phyloP scores from a whole-genome alignment of 768 basidiomycete species.

The Mycena galericulata region DNA sequence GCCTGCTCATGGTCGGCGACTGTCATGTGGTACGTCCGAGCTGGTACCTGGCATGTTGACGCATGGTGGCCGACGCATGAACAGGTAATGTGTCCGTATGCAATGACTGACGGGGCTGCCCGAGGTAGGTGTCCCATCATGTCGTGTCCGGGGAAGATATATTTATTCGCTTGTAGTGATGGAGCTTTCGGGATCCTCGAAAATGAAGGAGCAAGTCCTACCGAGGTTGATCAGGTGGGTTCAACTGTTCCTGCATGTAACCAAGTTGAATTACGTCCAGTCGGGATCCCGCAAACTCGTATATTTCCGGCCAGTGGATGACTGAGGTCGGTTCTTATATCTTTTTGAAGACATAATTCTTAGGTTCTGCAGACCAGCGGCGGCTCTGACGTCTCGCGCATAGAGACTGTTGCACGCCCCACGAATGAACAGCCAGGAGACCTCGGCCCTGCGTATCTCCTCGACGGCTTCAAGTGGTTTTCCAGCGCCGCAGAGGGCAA shows the following conservation, averaged over 20 bases:
- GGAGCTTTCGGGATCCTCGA: conserved; percentile 70
- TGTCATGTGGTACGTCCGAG: conserved; percentile 55
- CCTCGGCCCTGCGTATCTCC: conserved; percentile 55
- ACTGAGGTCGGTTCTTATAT: conserved; percentile 64
- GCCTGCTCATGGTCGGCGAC: conserved; percentile 71
- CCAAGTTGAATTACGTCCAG: conserved; percentile 52
- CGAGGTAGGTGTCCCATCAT: conserved; percentile 52
- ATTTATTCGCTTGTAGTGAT: conserved; percentile 53
- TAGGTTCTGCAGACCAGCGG: conserved; percentile 10
- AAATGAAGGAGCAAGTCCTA: conserved; percentile 69
- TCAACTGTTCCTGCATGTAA: background rate
- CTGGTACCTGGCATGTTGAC: background rate
- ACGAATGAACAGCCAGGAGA: conserved; percentile 33
- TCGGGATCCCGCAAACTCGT: conserved; percentile 66
- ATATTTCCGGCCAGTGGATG: conserved; percentile 89
- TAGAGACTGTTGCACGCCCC: conserved; percentile 70
- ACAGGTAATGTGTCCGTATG: conserved; percentile 78
- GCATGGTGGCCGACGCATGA: background rate
- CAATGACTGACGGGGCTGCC: conserved; percentile 85
- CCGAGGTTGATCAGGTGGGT: conserved; percentile 71
- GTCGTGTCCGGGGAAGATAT: background rate
- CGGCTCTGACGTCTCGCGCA: conserved; percentile 76
- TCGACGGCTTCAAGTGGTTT: conserved; percentile 88
- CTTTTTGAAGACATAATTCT: background rate
- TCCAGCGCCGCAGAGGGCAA: conserved; percentile 86